Evolutionary conservation across 179 eudicot species (phyloP).

Genomic region (Beta corolliflora): DNA sequence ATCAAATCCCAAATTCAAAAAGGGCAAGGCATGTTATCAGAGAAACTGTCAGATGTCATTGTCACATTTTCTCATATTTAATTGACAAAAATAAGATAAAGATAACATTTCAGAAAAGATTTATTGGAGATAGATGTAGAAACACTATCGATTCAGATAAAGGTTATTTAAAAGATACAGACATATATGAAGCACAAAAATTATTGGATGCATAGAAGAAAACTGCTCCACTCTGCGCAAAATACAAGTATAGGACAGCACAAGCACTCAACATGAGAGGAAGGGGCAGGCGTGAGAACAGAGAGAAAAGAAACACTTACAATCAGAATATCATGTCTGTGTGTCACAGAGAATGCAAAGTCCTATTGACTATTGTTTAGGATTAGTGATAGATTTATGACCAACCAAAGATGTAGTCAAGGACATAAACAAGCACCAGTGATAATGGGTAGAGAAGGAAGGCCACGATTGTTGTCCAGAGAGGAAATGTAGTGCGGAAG

Average conservation of each 20-base stretch:
- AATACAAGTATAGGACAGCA: background rate
- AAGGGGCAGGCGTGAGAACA: background rate
- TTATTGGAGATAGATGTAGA: background rate
- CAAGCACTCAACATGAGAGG: background rate
- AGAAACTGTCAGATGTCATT: background rate
- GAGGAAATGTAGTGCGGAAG: conserved; percentile 76
- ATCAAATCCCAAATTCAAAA: background rate
- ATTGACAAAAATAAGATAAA: background rate
- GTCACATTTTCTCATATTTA: background rate
- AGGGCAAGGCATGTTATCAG: background rate
- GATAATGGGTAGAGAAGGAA: conserved; percentile 80
- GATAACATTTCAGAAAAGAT: background rate
- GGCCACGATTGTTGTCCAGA: conserved; percentile 76
- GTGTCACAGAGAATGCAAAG: background rate
- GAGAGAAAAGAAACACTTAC: background rate
- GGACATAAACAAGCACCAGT: conserved; percentile 74
- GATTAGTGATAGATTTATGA: conserved; percentile 34
- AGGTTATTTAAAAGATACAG: background rate
- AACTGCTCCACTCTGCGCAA: conserved; percentile 11
- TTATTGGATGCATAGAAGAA: conserved; percentile 6
- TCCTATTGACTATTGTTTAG: background rate
- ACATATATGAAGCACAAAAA: background rate
- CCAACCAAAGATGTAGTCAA: conserved; percentile 62
- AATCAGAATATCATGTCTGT: background rate
- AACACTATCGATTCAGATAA: background rate